Evolutionary conservation across 2,329 filamentous ascomycete genomes (phyloP), one percentile per base, ranked within the genome.

Genomic region (Neonectria coccinea): DNA sequence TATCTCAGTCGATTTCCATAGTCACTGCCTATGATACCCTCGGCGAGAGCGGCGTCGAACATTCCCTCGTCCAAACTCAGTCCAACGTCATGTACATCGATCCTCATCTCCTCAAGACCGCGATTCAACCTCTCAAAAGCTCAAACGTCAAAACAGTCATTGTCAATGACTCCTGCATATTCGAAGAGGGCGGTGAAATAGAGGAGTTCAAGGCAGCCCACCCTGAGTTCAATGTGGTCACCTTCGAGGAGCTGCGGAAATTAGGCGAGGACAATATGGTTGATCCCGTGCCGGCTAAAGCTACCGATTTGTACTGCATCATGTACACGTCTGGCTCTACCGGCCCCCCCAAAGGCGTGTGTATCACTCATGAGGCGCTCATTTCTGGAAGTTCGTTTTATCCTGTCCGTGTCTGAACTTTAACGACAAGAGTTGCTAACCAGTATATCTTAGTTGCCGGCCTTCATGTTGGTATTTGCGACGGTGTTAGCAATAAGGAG

Each of bases 21-120:
- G 94, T 97, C 55, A 98, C 95, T 47, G 94, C 94, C 50, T 97
- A 97, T 79, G 94, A 97, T 78, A 97, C 93, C 25, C 90, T 97
- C 39, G 94, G 94, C 55, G 88, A 92, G 73, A 88, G 89, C 65
- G 94, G 94, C 47, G 85, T 97, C 66, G 89, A 91, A 80, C 94
- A 97, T 82, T 97, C 93, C 2, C 86, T 97, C 66, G 83, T 89
- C n/a, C 92, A 97, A 80, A 96, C 93, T 50, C 84, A 89, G 65
- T 90, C 93, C 51, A 89, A 89, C 71, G 89, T 91, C 78, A 94
- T 97, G 82, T 97, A 94, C 79, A 86, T 93, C 65, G 94, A 97
- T 75, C 91, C 94, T 4, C 88, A 92, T 73, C 88, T 97, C 27
- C 81, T 91, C 57, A 85, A 87, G 73, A 86, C 88, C 1, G 84